These are phyloP conservation scores for Medicago arabica DNA, from an alignment of 306 rosid genomes.

Conservation along the genomic window DNA sequence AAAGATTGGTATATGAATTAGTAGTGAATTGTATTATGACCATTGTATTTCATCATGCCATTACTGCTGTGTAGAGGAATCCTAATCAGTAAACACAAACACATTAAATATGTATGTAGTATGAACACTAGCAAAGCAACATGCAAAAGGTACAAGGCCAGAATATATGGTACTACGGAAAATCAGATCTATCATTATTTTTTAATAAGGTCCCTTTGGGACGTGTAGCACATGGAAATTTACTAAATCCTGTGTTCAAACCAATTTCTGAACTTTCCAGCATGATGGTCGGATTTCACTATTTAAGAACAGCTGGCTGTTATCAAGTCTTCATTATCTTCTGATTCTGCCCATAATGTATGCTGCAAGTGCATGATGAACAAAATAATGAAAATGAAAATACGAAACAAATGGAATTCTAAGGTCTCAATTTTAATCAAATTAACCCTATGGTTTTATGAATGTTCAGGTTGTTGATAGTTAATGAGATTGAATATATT, in stretches of 20 bases:
- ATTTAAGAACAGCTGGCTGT: conserved; percentile 42
- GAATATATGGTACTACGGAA: conserved; percentile 53
- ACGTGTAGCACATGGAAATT: conserved; percentile 48
- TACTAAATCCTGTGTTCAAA: conserved; percentile 33
- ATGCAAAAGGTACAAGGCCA: conserved; percentile 44
- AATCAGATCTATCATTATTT: conserved; percentile 44
- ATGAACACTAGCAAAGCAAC: conserved; percentile 42
- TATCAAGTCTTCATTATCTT: conserved; percentile 16
- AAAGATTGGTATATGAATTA: neutral
- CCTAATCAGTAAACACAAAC: conserved; percentile 22
- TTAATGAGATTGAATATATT: neutral
- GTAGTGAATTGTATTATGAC: neutral
- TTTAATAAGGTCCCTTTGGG: conserved; percentile 28
- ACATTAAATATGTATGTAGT: conserved; percentile 39
- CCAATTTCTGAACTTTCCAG: conserved; percentile 42
- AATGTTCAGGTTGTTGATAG: neutral
- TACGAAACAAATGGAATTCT: neutral
- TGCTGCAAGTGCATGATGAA: conserved; percentile 2
- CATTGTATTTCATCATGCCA: conserved; percentile 37
- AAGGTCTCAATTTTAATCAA: conserved; percentile 6
- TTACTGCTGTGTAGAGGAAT: no score
- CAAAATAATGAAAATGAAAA: neutral
- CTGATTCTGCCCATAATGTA: conserved; percentile 29
- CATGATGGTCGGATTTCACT: conserved; percentile 33
- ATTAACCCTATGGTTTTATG: neutral